A percentile compares a stretch with the other conserved stretches of the same genome.
phyloP scores from a whole-genome alignment of 2,329 filamentous ascomycete species.

The Sporothrix curviconia region DNA sequence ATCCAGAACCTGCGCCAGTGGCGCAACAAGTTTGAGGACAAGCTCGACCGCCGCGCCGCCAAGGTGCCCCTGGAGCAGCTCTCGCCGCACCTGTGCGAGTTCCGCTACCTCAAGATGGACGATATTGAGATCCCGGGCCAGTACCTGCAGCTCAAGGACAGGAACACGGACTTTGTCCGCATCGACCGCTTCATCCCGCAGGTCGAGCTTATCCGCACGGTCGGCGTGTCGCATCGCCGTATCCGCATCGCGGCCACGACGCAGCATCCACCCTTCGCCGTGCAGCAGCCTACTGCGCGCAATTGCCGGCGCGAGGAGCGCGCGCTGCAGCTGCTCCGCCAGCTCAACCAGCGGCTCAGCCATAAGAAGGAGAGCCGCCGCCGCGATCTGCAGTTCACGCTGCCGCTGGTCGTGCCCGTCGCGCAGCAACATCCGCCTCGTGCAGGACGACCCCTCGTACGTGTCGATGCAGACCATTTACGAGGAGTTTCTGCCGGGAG shows the following conservation, averaged over 20 bases:
- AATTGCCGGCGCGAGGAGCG: slow-evolving; percentile 92
- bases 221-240: slow-evolving; percentile 84
- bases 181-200: slow-evolving; percentile 96
- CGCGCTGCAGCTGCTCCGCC: slow-evolving; percentile 91
- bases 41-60: slow-evolving; percentile 75
- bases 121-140: slow-evolving; percentile 97
- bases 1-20: slow-evolving; percentile 93
- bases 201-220: slow-evolving; percentile 84
- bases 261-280: slow-evolving; percentile 91
- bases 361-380: slow-evolving; percentile 94
- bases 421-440: slow-evolving; percentile 90
- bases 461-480: slow-evolving; percentile 92
- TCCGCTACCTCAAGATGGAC: slow-evolving; percentile 95
- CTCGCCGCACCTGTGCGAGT: slow-evolving; percentile 89
- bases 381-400: slow-evolving; percentile 89
- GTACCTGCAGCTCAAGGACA: slow-evolving; percentile 94
- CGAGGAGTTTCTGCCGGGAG: slow-evolving; percentile 88
- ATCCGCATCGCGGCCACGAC: slow-evolving; percentile 97
- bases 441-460: slow-evolving; percentile 92
- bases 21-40: slow-evolving; percentile 97
- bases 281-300: slow-evolving; percentile 88
- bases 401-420: slow-evolving; percentile 91
- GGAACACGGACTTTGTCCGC: slow-evolving; percentile 96
- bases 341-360: slow-evolving; percentile 85
- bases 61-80: slow-evolving; percentile 73